A percentile compares a stretch with the other conserved stretches of the same genome.
Evolutionary conservation across 768 basidiomycete genomes (phyloP).

Genomic region (Kwoniella heveanensis): DNA sequence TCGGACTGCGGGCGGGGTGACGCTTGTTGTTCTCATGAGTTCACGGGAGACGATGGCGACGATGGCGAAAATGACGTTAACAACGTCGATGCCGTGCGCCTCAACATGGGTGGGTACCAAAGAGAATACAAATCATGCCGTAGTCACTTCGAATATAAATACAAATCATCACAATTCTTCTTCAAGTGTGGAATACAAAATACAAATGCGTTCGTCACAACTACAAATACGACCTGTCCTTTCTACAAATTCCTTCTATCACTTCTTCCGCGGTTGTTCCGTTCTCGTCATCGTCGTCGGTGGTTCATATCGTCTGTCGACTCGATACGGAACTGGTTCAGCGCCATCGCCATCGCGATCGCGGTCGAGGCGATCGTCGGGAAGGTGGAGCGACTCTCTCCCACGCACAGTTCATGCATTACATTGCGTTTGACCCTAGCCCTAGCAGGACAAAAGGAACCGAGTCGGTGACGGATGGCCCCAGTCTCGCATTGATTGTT

Average conservation of each 20-base stretch:
- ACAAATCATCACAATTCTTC: not conserved
- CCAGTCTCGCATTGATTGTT: too few relatives aligned
- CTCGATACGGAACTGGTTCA: not conserved
- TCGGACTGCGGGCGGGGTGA: too few relatives aligned
- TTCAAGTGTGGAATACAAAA: not conserved
- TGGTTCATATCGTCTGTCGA: not conserved
- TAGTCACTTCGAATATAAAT: not conserved
- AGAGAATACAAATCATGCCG: slow-evolving; percentile 2
- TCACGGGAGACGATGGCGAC: too few relatives aligned
- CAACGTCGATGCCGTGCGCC: not conserved
- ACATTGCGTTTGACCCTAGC: too few relatives aligned
- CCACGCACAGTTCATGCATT: too few relatives aligned
- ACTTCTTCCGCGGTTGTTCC: not conserved
- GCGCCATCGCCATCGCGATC: not conserved
- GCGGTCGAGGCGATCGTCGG: not conserved
- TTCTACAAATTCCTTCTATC: not conserved
- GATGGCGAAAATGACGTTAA: not conserved
- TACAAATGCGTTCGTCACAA: not conserved
- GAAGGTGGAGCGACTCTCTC: too few relatives aligned
- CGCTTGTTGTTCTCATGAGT: too few relatives aligned
- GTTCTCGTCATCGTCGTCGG: not conserved
- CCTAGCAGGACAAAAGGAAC: too few relatives aligned
- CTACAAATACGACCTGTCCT: too few relatives aligned
- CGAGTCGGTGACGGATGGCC: too few relatives aligned
- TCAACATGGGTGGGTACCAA: too few relatives aligned